Evolutionary conservation across 208 protist species (phyloP).

Genomic region (Angomonas ambiguus): DNA sequence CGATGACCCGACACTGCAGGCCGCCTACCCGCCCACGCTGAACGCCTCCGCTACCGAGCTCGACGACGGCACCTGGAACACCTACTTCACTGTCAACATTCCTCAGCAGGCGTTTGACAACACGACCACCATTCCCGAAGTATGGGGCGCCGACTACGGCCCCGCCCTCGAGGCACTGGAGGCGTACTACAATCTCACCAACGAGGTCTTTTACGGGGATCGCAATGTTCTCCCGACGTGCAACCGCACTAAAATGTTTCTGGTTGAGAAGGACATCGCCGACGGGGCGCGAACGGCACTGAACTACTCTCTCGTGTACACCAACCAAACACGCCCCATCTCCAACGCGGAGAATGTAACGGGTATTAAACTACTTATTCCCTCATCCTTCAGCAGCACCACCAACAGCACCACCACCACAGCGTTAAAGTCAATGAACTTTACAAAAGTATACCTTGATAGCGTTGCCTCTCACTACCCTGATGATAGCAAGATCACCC

Average conservation of each 20-base stretch:
- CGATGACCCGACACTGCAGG: slow-evolving; percentile 18
- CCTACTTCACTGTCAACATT: slow-evolving; percentile 32
- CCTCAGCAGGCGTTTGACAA: slow-evolving; percentile 39
- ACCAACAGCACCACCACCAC: slow-evolving; percentile 23
- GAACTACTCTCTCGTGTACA: slow-evolving; percentile 57
- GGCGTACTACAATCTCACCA: slow-evolving; percentile 55
- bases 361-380: slow-evolving; percentile 67
- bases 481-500: slow-evolving; percentile 14
- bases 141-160: slow-evolving; percentile 18
- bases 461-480: slow-evolving; percentile 17
- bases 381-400: slow-evolving; percentile 30
- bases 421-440: slow-evolving; percentile 19
- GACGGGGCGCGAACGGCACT: slow-evolving; percentile 21
- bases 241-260: slow-evolving; percentile 32
- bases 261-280: slow-evolving; percentile 27
- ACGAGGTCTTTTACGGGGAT: slow-evolving; percentile 47
- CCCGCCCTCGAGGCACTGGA: slow-evolving; percentile 18
- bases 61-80: slow-evolving; percentile 28
- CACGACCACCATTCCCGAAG: slow-evolving; percentile 11
- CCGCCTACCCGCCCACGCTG: neutral
- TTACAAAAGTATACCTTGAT: slow-evolving; percentile 12
- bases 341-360: slow-evolving; percentile 33
- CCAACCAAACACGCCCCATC: slow-evolving; percentile 15
- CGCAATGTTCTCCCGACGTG: slow-evolving; percentile 47
- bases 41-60: slow-evolving; percentile 15